Evolutionary conservation across 176 grass and related monocot species (phyloP).

Genomic region (Leersia perrieri): DNA sequence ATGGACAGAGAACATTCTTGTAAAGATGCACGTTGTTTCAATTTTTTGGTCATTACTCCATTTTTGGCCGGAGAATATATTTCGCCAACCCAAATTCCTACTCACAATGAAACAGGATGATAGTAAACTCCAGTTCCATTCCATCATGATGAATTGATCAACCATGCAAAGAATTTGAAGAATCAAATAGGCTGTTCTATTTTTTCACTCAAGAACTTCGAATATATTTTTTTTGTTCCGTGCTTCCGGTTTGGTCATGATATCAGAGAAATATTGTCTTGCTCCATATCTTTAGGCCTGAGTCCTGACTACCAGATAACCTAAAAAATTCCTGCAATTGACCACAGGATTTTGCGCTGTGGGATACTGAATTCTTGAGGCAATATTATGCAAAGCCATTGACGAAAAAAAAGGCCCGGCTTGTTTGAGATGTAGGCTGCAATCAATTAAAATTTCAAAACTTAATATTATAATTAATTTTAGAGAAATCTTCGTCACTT

Average conservation of each 20-base stretch:
- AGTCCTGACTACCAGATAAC: too few relatives aligned
- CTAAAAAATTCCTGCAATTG: not conserved
- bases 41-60: not conserved
- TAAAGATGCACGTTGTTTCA: conserved; percentile 3
- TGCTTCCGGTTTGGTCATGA: not conserved
- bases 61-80: not conserved
- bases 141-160: not conserved
- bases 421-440: not conserved
- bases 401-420: too few relatives aligned
- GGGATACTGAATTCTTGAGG: not conserved
- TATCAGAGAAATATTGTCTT: too few relatives aligned
- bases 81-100: not conserved
- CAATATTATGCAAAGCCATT: not conserved
- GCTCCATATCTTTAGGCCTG: not conserved
- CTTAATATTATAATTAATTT: not conserved
- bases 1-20: not conserved
- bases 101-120: not conserved
- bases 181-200: not conserved
- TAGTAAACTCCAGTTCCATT: not conserved
- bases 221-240: not conserved
- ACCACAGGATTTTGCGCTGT: not conserved
- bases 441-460: not conserved
- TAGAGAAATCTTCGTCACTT: not conserved
- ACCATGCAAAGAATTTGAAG: not conserved
- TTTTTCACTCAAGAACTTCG: not conserved